phyloP scores from a whole-genome alignment of 805 yeast genomes.

The Nakazawaea populi region DNA sequence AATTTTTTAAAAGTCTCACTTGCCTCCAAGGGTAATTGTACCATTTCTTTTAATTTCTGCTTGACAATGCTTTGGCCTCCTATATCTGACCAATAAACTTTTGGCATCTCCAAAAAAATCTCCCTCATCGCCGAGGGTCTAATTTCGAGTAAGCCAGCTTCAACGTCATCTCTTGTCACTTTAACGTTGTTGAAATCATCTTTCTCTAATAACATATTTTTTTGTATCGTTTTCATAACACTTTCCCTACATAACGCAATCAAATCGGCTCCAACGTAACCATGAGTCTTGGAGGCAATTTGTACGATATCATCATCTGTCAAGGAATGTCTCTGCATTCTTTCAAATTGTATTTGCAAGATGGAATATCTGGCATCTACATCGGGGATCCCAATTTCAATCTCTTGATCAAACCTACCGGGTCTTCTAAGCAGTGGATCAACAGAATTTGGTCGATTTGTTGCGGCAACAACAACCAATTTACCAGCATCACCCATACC shows the following conservation, averaged over 20 bases:
- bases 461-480: conserved; percentile 66
- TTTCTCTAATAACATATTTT: conserved; percentile 35
- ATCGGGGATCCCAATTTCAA: conserved; percentile 91
- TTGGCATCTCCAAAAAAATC: conserved; percentile 89
- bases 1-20: conserved; percentile 67
- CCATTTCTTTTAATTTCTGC: conserved; percentile 78
- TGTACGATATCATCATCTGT: conserved; percentile 47
- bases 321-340: conserved; percentile 49
- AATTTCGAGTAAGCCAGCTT: conserved; percentile 67
- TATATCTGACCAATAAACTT: conserved; percentile 88
- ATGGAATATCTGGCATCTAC: conserved; percentile 73
- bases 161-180: conserved; percentile 54
- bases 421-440: conserved; percentile 78
- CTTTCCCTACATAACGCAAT: conserved; percentile 84
- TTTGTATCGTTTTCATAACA: conserved; percentile 74
- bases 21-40: conserved; percentile 85
- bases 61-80: conserved; percentile 91
- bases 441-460: conserved; percentile 62
- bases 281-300: conserved; percentile 81
- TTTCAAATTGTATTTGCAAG: conserved; percentile 51
- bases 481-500: conserved; percentile 61
- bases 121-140: conserved; percentile 98
- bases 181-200: conserved; percentile 33
- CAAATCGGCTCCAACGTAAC: conserved; percentile 96
- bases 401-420: conserved; percentile 85